phyloP scores from a whole-genome alignment of 495 filamentous ascomycete species.

The Lasiosphaeria hispida region DNA sequence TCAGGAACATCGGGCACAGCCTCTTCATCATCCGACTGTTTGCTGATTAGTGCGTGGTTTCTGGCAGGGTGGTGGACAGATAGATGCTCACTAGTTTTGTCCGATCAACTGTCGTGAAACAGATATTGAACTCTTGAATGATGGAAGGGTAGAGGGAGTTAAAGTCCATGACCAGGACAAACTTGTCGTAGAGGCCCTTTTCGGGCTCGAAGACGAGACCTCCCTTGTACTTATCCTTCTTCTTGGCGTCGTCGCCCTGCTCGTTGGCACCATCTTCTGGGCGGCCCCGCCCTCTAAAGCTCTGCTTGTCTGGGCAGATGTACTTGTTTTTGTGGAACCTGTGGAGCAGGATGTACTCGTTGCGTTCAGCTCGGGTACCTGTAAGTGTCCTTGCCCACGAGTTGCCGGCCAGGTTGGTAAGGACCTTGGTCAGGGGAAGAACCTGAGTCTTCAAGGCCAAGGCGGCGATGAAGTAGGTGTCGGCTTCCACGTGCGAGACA shows the following conservation, averaged over 20 bases:
- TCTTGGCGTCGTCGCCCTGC: conserved; percentile 66
- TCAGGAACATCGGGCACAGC: conserved; percentile 66
- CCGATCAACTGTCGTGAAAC: conserved; percentile 93
- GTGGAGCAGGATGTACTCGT: conserved; percentile 98
- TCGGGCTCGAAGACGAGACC: conserved; percentile 98
- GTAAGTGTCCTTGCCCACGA: conserved; percentile 96
- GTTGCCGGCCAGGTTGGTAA: conserved; percentile 96
- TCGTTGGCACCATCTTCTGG: conserved; percentile 53
- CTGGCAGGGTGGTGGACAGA: neutral
- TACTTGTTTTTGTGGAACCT: conserved; percentile 96
- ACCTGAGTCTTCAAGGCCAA: conserved; percentile 85
- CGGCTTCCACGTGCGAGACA: conserved; percentile 84
- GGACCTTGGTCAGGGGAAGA: conserved; percentile 86
- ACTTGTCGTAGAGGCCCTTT: conserved; percentile 94
- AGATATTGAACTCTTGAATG: conserved; percentile 99
- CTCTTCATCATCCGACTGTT: conserved; percentile 75
- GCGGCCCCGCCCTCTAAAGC: conserved; percentile 66
- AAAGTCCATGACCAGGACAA: conserved; percentile 98
- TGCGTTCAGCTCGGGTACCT: conserved; percentile 93
- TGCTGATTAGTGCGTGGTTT: conserved; percentile 21
- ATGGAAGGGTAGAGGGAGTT: conserved; percentile 98
- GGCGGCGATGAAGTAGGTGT: conserved; percentile 94
- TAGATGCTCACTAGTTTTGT: conserved; percentile 51
- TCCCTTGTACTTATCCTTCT: conserved; percentile 99
- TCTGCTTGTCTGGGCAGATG: conserved; percentile 91